A percentile compares a stretch with the other conserved stretches of the same genome.
These are phyloP conservation scores for Oehlia diaphana DNA, from an alignment of 192 early-diverging fungal genomes.

Conservation along the genomic window DNA sequence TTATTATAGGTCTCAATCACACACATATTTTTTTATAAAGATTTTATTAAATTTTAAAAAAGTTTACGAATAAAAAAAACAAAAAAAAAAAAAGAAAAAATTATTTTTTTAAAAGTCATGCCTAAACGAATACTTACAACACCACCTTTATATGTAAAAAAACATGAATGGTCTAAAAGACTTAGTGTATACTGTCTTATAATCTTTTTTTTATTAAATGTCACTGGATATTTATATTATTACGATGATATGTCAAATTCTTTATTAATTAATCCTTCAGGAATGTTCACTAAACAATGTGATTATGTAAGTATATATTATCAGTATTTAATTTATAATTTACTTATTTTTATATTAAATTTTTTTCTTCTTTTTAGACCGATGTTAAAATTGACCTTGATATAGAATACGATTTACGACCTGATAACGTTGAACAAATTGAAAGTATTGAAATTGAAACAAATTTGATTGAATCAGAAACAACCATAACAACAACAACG, in stretches of 20 bases:
- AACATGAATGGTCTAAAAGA: not conserved
- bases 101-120: too few species aligned
- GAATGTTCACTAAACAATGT: not conserved
- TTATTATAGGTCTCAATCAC: too few species aligned
- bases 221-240: not conserved
- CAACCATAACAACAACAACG: too few species aligned
- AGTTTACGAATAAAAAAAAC: too few species aligned
- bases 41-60: too few species aligned
- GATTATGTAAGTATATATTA: conserved; percentile 1
- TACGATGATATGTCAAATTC: not conserved
- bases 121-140: not conserved
- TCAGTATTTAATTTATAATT: too few species aligned
- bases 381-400: not conserved
- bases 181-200: not conserved
- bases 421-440: not conserved
- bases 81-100: too few species aligned
- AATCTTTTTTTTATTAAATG: not conserved
- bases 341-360: too few species aligned
- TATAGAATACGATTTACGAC: too few species aligned
- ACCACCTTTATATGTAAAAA: not conserved
- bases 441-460: not conserved
- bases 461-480: too few species aligned
- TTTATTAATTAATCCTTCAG: not conserved
- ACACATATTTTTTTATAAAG: too few species aligned
- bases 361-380: too few species aligned